Percentiles rank a stretch among this genome's conserved stretches.
phyloP scores from a whole-genome alignment of 2,329 filamentous ascomycete genomes.

The Chaetomium sp. region DNA sequence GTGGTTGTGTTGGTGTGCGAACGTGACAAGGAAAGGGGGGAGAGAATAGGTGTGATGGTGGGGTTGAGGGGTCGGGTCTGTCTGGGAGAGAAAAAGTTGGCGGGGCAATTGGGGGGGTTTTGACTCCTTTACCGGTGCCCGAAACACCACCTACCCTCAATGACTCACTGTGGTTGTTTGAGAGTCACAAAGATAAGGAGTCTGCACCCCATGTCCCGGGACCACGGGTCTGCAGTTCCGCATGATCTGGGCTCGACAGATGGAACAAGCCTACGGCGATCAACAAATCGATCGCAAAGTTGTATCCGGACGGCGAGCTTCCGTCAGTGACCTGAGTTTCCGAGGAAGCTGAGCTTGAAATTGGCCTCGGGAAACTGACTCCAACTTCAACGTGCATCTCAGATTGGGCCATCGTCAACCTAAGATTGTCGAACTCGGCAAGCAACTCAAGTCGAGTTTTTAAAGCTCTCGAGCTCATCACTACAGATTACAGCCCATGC shows the following conservation, averaged over 20 bases:
- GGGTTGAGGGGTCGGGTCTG: slow-evolving; percentile 16
- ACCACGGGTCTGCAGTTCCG: not conserved
- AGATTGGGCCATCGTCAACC: no score
- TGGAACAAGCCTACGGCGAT: slow-evolving; percentile 16
- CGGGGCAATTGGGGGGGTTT: slow-evolving; percentile 28
- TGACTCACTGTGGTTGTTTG: slow-evolving; percentile 27
- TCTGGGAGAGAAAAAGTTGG: slow-evolving; percentile 25
- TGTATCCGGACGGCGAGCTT: not conserved
- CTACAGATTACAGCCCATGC: no score
- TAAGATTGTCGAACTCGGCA: no score
- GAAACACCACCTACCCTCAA: slow-evolving; percentile 13
- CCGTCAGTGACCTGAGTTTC: no score
- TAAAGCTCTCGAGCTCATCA: no score
- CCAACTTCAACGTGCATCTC: no score
- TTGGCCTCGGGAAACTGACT: no score
- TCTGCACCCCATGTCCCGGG: slow-evolving; percentile 5
- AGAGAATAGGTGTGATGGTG: slow-evolving; percentile 20
- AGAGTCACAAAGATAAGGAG: slow-evolving; percentile 22
- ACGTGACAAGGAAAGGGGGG: slow-evolving; percentile 4
- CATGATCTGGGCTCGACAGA: slow-evolving; percentile 3
- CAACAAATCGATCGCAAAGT: not conserved
- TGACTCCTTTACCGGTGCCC: not conserved
- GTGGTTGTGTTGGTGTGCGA: slow-evolving; percentile 6
- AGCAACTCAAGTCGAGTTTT: no score
- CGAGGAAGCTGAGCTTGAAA: not conserved